Conservation (phyloP, 169 alveolate genomes). For the Plasmodium gonderi region DNA sequence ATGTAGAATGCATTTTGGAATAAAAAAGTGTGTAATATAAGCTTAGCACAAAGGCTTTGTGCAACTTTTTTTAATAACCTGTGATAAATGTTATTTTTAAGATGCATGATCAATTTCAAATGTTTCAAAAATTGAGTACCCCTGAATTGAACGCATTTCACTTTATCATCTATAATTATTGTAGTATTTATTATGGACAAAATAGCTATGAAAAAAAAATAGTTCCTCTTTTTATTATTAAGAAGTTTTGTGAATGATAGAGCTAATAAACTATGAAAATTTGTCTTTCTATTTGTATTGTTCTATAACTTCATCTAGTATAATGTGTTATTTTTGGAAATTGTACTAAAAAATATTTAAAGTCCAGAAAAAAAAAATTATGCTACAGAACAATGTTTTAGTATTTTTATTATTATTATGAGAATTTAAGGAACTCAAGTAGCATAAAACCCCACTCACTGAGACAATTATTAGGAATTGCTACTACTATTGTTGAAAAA, state of each 20-base stretch:
- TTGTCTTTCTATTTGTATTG: not conserved
- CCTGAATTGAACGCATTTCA: not conserved
- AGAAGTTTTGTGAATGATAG: not conserved
- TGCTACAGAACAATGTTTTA: not conserved
- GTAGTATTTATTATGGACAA: not conserved
- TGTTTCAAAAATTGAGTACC: not conserved
- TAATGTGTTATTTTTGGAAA: not conserved
- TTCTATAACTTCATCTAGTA: not conserved
- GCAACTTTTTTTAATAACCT: not conserved
- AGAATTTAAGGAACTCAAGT: not conserved
- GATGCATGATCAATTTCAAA: not conserved
- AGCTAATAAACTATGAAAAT: not conserved
- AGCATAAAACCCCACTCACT: not conserved
- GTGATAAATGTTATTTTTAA: not conserved
- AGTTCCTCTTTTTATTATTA: not conserved
- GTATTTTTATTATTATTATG: not conserved
- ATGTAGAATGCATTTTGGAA: not conserved
- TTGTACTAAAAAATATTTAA: not conserved
- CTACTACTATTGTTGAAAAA: not conserved
- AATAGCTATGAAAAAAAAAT: not conserved
- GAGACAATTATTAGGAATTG: not conserved
- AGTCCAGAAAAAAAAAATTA: not conserved
- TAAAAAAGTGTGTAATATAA: not conserved
- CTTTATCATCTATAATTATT: not conserved
- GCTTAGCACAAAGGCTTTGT: not conserved